Base-by-base conservation (phyloP, 805 yeast genomes). In the Saccharomyces cerevisiae region DNA sequence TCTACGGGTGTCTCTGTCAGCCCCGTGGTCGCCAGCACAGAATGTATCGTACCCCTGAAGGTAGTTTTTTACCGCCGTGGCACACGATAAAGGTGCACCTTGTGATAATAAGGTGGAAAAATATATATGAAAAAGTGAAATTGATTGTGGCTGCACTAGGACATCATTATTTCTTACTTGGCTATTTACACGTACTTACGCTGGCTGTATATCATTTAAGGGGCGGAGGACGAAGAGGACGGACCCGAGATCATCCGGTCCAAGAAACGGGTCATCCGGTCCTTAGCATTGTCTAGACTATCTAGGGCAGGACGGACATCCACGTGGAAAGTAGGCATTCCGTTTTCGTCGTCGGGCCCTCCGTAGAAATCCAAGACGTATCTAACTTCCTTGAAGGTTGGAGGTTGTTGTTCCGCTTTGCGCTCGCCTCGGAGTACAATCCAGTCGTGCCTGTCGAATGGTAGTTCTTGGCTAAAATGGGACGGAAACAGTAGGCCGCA, bases 371-470 rank as follows among this genome's bases (percentile, higher is more conserved):
- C 99, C 63, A 94, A 90, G 30, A 94, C 96, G 63, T 94, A 94
- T 58, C 99, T 79, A 22, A 94, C 90, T 61, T 83, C 74, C 51
- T 77, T 74, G 71, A 47, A 56, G 53, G 30, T 68, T 70, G 1
- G 69, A 71, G 30, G 68, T 67, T 1, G 59, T 53, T 4, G 67
- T 61, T n/a, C 67, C 28, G 14, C 41, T 14, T n/a, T 60, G 1
- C 70, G 72, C 53, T 70, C 74, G 11, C 81, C 76, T 64, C 99
- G 79, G 61, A 92, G 76, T 4, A 94, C 96, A 2, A 96, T 87
- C 99, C 99, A 94, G 73, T 94, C 99, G 65, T 94, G 99, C 69
- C 99, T 83, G 70, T 94, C 99, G 65, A 94, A 94, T 6, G 99
- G 99, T 3, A 96, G 89, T 58, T 85, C 85, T 0, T 84, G 72